Conservation (phyloP, 164 flowering plant genomes). For the Malania oleifera region DNA sequence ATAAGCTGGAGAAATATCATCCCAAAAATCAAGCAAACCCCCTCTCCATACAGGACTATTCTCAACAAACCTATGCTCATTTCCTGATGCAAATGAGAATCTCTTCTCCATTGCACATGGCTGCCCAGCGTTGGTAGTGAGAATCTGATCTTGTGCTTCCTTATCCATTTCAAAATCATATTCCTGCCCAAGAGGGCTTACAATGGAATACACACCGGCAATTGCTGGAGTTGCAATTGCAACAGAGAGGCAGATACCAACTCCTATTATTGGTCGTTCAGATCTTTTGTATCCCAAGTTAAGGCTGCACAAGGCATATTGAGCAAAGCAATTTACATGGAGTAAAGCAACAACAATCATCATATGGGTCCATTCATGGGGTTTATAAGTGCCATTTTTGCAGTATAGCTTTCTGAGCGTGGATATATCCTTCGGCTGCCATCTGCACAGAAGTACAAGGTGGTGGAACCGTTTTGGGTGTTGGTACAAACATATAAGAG, state of each 20-base stretch:
- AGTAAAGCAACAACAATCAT: constrained; percentile 75
- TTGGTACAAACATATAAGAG: constrained; percentile 88
- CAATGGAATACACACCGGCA: constrained; percentile 68
- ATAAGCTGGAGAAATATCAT: constrained; percentile 73
- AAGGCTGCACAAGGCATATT: constrained; percentile 77
- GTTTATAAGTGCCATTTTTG: constrained; percentile 83
- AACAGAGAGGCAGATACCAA: constrained; percentile 60
- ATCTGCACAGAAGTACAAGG: constrained; percentile 63
- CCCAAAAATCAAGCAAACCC: constrained; percentile 83
- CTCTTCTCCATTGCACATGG: constrained; percentile 44
- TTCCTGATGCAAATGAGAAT: constrained; percentile 62
- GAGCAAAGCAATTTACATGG: constrained; percentile 83
- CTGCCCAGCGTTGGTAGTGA: constrained; percentile 6
- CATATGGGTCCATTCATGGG: constrained; percentile 92
- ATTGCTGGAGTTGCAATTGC: constrained; percentile 82
- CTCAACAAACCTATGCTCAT: constrained; percentile 38
- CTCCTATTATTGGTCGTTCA: constrained; percentile 80
- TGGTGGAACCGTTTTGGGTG: constrained; percentile 84
- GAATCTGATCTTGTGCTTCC: constrained; percentile 42
- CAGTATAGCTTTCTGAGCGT: constrained; percentile 74
- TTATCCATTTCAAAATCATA: constrained; percentile 49
- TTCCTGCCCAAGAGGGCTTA: constrained; percentile 86
- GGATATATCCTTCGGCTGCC: constrained; percentile 64
- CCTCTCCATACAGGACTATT: constrained; percentile 76
- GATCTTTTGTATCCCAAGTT: constrained; percentile 81